These are phyloP conservation scores for Epichloe gansuensis DNA, from an alignment of 2,329 filamentous ascomycete species.

Conservation along the genomic window DNA sequence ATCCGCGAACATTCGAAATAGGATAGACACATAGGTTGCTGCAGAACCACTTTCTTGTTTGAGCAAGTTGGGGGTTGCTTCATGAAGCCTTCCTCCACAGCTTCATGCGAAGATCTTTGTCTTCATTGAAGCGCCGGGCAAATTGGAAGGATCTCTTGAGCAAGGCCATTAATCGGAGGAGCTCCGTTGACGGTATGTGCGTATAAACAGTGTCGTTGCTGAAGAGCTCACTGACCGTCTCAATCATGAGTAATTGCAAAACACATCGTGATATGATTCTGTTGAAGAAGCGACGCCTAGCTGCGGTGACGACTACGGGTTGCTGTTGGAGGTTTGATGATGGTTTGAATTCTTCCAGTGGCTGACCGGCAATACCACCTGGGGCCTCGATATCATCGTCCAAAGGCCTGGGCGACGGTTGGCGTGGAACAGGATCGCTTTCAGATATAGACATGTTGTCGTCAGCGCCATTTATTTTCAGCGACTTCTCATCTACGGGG, in stretches of 20 bases:
- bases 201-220: conserved; percentile 92
- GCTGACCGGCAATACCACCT: conserved; percentile 22
- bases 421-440: conserved; percentile 20
- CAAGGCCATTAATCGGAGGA: conserved; percentile 83
- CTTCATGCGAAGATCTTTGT: conserved; percentile 88
- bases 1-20: conserved; percentile 96
- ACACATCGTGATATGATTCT: conserved; percentile 98
- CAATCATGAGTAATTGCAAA: conserved; percentile 95
- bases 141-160: conserved; percentile 96
- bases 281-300: conserved; percentile 92
- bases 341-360: conserved; percentile 80
- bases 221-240: conserved; percentile 97
- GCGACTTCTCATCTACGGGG: conserved; percentile 39
- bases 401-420: conserved; percentile 15
- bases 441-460: conserved; percentile 23
- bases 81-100: conserved; percentile 99
- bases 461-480: conserved; percentile 47
- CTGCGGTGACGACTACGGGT: conserved; percentile 82
- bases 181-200: conserved; percentile 80
- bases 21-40: conserved; percentile 87
- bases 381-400: conserved; percentile 25
- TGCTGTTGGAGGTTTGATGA: conserved; percentile 68
- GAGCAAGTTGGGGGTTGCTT: conserved; percentile 95
- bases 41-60: conserved; percentile 94
- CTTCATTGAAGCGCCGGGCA: conserved; percentile 92